Conservation (phyloP, 148 eudicot species). For the Nepenthes gracilis region DNA sequence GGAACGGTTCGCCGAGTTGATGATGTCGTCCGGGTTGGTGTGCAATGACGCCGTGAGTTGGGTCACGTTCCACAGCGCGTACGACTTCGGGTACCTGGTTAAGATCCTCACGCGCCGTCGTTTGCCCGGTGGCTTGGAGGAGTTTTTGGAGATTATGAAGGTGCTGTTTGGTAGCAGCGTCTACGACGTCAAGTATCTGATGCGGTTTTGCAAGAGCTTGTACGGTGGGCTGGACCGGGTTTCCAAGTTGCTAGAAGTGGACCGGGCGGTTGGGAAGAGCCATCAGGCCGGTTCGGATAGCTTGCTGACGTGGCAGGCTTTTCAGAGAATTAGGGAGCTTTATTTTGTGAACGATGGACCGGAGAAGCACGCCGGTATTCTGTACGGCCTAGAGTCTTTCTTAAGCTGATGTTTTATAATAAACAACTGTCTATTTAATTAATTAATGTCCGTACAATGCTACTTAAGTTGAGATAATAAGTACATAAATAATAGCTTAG, state of each 20-base stretch:
- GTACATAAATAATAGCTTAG: too few relatives aligned
- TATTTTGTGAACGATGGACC: constrained; percentile 27
- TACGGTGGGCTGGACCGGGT: constrained; percentile 58
- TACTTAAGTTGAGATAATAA: too few relatives aligned
- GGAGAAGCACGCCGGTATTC: constrained; percentile 33
- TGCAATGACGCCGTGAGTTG: constrained; percentile 44
- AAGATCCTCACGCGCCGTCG: constrained; percentile 49
- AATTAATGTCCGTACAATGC: too few relatives aligned
- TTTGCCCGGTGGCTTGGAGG: constrained; percentile 18
- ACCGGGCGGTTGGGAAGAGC: constrained; percentile 48
- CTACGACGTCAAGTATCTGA: constrained; percentile 45
- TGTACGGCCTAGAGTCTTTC: constrained; percentile 35
- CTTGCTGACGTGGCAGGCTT: constrained; percentile 51
- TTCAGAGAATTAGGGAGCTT: constrained; percentile 36
- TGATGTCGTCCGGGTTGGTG: constrained; percentile 53
- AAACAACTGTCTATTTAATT: too few relatives aligned
- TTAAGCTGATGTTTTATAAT: neutral
- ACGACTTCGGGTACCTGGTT: constrained; percentile 52
- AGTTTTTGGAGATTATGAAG: constrained; percentile 19
- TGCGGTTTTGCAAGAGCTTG: constrained; percentile 40
- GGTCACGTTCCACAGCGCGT: constrained; percentile 69
- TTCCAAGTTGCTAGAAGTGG: constrained; percentile 23
- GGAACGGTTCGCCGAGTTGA: constrained; percentile 29
- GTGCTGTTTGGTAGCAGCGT: constrained; percentile 33
- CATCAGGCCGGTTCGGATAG: constrained; percentile 72